Base-by-base conservation (phyloP, 2,329 filamentous ascomycete species). In the Alternaria alternata region DNA sequence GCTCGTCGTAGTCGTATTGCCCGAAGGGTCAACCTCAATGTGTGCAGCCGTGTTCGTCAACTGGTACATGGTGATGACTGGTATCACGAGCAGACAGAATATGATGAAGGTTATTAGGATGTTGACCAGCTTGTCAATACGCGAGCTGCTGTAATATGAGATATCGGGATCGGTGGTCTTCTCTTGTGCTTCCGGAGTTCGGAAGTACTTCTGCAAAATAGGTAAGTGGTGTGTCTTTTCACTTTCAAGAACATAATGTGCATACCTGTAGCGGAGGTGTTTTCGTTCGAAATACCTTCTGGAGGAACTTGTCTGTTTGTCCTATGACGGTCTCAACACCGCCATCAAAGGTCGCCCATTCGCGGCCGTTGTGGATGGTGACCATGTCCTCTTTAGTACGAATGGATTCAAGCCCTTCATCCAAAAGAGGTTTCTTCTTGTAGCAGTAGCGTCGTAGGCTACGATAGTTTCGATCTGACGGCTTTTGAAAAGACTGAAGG, bases 61-160 rank as follows among this genome's bases (percentile, higher is more conserved):
- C 28, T 75, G 63, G 60, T 80, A 81, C 73, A 82, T 75, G 5
- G 73, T 73, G 6, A 81, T 66, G 7, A 82, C 78, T 0, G 80
- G 80, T 8, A 81, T 64, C 1, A 81, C 72, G 1, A 81, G 71
- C 3, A 82, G 70, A 12, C 78, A 69, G 66, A 81, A 81, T 47
- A 82, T 81, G 18, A 81, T 68, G n/a, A 76, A 59, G 0, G 79
- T 81, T 62, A 82, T 81, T 58, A 82, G 72, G 14, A 79, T 62
- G 55, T 79, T 80, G 54, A 80, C 78, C 22, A 82, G 70, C 9
- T 67, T 73, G 56, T 81, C 78, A 26, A 82, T 75, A 18, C 79
- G 73, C 0, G 68, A 61, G 9, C 74, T 69, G 41, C 74, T 75
- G 68, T 80, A 81, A 51, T 77, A 76, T 39, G 74, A 71, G 47